Evolutionary conservation across 306 rosid species (phyloP).

Genomic region (Potentilla sterilis): DNA sequence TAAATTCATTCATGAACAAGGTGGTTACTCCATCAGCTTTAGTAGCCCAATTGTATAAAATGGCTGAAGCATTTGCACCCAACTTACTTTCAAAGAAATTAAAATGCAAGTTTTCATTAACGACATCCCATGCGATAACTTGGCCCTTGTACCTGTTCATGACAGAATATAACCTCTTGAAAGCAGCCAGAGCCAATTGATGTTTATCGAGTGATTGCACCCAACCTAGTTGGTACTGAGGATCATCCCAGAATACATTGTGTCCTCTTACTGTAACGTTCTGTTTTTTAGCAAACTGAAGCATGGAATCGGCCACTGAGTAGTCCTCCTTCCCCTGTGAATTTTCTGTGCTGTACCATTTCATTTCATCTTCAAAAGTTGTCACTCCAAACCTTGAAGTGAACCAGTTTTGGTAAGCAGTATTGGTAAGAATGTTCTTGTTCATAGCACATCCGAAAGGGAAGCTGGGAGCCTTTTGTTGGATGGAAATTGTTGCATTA

Average conservation of each 20-base stretch:
- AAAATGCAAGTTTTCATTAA: slow-evolving; percentile 65
- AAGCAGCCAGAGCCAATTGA: slow-evolving; percentile 34
- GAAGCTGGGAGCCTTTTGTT: slow-evolving; percentile 28
- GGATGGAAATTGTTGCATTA: slow-evolving; percentile 43
- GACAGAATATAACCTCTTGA: slow-evolving; percentile 41
- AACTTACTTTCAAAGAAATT: slow-evolving; percentile 50
- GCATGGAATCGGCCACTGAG: slow-evolving; percentile 47
- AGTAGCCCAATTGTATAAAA: slow-evolving; percentile 37
- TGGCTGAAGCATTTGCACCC: slow-evolving; percentile 38
- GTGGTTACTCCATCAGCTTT: slow-evolving; percentile 38
- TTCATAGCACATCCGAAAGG: slow-evolving; percentile 63
- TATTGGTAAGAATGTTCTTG: slow-evolving; percentile 46
- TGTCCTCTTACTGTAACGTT: slow-evolving; percentile 62
- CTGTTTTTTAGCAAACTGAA: slow-evolving; percentile 43
- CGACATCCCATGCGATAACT: slow-evolving; percentile 76
- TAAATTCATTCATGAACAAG: slow-evolving; percentile 67
- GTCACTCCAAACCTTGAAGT: slow-evolving; percentile 57
- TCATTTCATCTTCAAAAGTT: slow-evolving; percentile 70
- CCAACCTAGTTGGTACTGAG: slow-evolving; percentile 46
- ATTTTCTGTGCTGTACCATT: slow-evolving; percentile 62
- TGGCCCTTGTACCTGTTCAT: slow-evolving; percentile 53
- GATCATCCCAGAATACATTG: slow-evolving; percentile 71
- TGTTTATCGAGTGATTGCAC: slow-evolving; percentile 36
- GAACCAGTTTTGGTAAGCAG: slow-evolving; percentile 64
- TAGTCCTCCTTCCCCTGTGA: slow-evolving; percentile 46